Conservation (phyloP, 1,284 basidiomycete species). For the Puccinia brachypodii region DNA sequence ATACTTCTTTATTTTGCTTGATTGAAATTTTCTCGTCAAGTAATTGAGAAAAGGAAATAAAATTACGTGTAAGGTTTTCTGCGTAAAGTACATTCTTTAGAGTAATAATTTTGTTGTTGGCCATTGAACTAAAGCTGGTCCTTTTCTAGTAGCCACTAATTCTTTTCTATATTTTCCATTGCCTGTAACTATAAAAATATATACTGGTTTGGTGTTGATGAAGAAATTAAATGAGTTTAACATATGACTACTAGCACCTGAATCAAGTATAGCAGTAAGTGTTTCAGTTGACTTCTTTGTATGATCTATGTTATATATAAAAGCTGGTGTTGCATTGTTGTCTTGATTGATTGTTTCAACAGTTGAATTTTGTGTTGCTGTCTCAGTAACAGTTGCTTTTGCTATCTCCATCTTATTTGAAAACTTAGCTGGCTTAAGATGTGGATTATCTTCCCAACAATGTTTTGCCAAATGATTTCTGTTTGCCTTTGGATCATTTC, state of each 20-base stretch:
- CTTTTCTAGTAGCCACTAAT: neutral
- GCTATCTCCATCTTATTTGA: neutral
- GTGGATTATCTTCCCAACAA: neutral
- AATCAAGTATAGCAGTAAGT: neutral
- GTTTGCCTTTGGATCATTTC: neutral
- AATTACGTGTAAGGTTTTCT: neutral
- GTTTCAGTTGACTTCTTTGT: neutral
- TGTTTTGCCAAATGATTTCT: neutral
- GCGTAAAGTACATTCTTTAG: neutral
- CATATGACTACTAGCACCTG: slow-evolving; percentile 4
- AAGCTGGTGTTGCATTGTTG: neutral
- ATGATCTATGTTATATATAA: neutral
- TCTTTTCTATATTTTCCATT: neutral
- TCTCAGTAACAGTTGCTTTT: neutral
- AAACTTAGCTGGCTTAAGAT: neutral
- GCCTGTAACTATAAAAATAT: neutral
- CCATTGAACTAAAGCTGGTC: neutral
- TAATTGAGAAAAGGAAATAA: neutral
- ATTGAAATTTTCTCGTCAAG: neutral
- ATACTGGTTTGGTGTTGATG: neutral
- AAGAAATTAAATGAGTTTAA: neutral
- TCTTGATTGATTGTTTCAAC: neutral
- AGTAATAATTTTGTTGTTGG: neutral
- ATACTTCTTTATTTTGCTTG: neutral
- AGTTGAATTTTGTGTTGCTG: neutral